Base-by-base conservation (phyloP, 176 grass and related monocot genomes). In the Bromus sterilis region DNA sequence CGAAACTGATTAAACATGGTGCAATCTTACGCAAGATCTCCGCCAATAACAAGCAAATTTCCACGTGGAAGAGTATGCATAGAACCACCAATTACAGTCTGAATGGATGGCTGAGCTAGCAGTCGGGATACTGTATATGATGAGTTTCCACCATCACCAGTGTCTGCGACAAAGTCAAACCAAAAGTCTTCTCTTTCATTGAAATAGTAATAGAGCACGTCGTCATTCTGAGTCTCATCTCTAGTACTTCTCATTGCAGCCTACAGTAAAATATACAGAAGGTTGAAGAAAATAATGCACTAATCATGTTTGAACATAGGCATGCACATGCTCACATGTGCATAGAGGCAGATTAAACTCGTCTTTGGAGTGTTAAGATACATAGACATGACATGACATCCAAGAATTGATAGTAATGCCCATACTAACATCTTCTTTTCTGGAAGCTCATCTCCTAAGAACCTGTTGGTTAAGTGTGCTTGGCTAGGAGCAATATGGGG, bases 141-240 rank as follows among this genome's bases (percentile, higher is more conserved):
- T 41, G 94, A 87, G 71, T 97, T 97, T 39, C 94, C 94, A 43
- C 94, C 94, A 89, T 97, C 91, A 78, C 94, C 94, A 25, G 94
- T 97, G 76, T 97, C 94, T 40, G 94, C 94, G 61, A 97, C 89
- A 67, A 97, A 97, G 84, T 97, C 94, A 89, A 97, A 97, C 91
- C 91, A 97, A 57, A 97, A 68, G 56, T 91, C 91, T 72, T 93
- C 91, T 81, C 40, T 93, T 89, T 91, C 86, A 82, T 61, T 86
- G 74, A 87, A 93, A 71, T 91, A 77, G 57, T 91, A 81, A 72
- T 97, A 97, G 46, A 97, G 67, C 56, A 93, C 65, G 80, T 91
- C 89, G 16, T 77, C 75, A 83, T 87, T 87, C 55, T 75, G 81
- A 77, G 86, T 80, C 56, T 88, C 87, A 78, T 88, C 55, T 40